These are phyloP conservation scores for Tuber umbilicatum DNA, from an alignment of 495 filamentous ascomycete genomes.

Conservation along the genomic window DNA sequence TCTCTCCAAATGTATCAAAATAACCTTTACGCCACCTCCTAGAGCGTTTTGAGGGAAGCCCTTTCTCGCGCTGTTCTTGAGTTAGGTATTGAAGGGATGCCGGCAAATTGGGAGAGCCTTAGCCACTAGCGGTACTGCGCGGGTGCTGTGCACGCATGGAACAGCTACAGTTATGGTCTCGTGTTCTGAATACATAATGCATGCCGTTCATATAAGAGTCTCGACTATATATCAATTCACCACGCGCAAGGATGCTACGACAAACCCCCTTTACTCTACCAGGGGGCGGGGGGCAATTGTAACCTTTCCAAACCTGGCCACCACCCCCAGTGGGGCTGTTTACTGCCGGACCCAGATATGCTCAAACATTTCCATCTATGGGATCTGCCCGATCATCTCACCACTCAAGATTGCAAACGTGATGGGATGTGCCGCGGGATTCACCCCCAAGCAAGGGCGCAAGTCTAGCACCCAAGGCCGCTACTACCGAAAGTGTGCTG, in stretches of 20 bases:
- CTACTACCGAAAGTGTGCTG: not conserved
- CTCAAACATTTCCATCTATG: not conserved
- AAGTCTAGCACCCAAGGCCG: not conserved
- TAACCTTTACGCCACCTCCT: not conserved
- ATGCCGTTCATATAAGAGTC: not conserved
- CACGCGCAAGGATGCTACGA: not conserved
- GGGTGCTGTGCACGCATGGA: not conserved
- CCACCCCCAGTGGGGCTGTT: not conserved
- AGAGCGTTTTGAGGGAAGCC: not conserved
- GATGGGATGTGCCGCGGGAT: not conserved
- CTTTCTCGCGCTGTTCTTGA: not conserved
- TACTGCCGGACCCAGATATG: not conserved
- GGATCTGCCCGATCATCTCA: not conserved
- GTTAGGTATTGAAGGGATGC: not conserved
- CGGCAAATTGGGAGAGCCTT: not conserved
- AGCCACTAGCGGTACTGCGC: not conserved
- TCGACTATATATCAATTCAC: not conserved
- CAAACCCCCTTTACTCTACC: not conserved
- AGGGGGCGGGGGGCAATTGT: not conserved
- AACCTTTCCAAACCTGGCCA: not conserved
- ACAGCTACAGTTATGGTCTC: not conserved
- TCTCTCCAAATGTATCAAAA: not conserved
- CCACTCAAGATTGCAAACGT: not conserved
- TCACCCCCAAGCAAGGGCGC: not conserved
- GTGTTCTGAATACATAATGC: not conserved